Evolutionary conservation across 305 asterid genomes (phyloP), one percentile per base, ranked within the genome.

Genomic region (Fraxinus angustifolia): DNA sequence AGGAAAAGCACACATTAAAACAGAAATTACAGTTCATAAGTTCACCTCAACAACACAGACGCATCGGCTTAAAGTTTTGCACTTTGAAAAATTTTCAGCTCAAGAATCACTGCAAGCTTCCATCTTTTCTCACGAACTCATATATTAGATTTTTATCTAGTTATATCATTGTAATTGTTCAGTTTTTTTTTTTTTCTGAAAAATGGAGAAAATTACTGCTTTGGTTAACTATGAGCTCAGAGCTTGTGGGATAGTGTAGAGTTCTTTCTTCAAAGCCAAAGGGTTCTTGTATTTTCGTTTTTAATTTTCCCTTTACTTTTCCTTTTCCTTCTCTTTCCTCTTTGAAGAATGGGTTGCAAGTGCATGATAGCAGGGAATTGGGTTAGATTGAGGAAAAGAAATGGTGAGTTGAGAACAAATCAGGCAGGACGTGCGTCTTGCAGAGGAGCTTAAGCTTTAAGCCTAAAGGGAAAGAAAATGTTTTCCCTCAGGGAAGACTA

Each of bases 381-480:
- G 97, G 99, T 93, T 89, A 98, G 97, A 75, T 89, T 83, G 86
- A 94, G 98, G 86, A 93, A 90, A 83, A 92, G 93, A 79, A 94
- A 97, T 84, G 97, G 99, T 87, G 98, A 98, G 42, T 84, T 96
- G 90, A 91, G 99, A 88, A 94, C 98, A 17, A 93, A 94, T 90
- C 98, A 96, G 78, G 99, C 99, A 73, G 99, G 98, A 34, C 94
- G 99, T 78, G 98, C 95, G 26, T 96, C 99, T 90, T 96, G 98
- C 87, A 88, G 99, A 81, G 98, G 95, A 84, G 88, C 93, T 90
- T 91, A 91, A 93, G 48, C 86, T 14, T 31, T 74, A 73, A 21
- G 33, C 17, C 70, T 40, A 83, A 14, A 70, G 48, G 60, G 82
- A 83, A 38, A 8, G 6, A 74, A 74, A 53, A 35, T 36, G 65